A percentile compares a stretch with the other conserved stretches of the same genome.
Conservation (phyloP, 768 basidiomycete species). For the Pisolithus orientalis region DNA sequence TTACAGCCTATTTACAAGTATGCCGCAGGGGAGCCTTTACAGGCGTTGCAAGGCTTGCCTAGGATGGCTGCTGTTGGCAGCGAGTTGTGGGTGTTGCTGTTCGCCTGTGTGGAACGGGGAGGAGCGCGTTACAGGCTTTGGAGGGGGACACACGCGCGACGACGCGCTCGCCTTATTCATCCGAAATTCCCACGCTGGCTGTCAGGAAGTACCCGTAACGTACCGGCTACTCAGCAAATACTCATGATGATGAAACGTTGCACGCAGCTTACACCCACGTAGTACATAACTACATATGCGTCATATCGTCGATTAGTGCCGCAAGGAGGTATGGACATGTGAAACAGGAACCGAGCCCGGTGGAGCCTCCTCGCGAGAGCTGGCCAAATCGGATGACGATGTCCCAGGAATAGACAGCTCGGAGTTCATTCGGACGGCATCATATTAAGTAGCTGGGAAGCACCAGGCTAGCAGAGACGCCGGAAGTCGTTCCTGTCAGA, state of each 20-base stretch:
- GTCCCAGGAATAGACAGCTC: slow-evolving; percentile 7
- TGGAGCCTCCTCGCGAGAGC: slow-evolving; percentile 9
- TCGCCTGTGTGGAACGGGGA: slow-evolving; percentile 32
- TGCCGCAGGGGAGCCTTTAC: slow-evolving; percentile 9
- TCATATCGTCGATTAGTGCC: no score
- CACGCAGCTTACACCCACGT: not conserved
- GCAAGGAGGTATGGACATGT: no score
- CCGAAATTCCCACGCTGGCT: slow-evolving; percentile 26
- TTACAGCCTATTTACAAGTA: slow-evolving; percentile 12
- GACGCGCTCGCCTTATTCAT: slow-evolving; percentile 34
- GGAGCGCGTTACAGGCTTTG: slow-evolving; percentile 26
- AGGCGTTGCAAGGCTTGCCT: slow-evolving; percentile 8
- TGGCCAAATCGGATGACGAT: slow-evolving; percentile 18
- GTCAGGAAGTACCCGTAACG: slow-evolving; percentile 12
- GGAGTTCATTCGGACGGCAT: slow-evolving; percentile 20
- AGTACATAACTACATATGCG: no score
- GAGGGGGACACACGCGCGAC: slow-evolving; percentile 29
- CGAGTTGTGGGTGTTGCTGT: slow-evolving; percentile 26
- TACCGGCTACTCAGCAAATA: slow-evolving; percentile 16
- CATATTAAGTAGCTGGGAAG: slow-evolving; percentile 5
- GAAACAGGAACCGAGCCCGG: slow-evolving; percentile 14
- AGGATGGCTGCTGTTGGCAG: slow-evolving; percentile 25
- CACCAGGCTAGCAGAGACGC: slow-evolving; percentile 6
- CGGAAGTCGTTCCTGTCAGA: slow-evolving; percentile 5
- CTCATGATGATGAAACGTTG: not conserved